Evolutionary conservation across 306 rosid genomes (phyloP).

Genomic region (Hippophae tibetana): DNA sequence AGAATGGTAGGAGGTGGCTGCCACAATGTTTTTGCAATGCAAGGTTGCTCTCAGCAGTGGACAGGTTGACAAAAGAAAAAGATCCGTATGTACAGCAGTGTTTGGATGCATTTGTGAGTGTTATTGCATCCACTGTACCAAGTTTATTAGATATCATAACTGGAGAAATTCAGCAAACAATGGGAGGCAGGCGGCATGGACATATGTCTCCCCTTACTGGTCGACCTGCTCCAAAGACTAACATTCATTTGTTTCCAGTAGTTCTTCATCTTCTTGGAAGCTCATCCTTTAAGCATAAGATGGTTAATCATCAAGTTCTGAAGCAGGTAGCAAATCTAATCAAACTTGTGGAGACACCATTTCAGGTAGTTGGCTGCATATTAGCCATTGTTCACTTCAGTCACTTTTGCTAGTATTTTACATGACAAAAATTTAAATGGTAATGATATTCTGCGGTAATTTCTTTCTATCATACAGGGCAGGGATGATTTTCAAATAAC

Average conservation of each 20-base stretch:
- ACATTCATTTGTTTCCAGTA: slow-evolving; percentile 77
- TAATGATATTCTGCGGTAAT: slow-evolving; percentile 20
- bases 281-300: slow-evolving; percentile 72
- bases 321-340: slow-evolving; percentile 74
- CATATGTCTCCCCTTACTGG: slow-evolving; percentile 62
- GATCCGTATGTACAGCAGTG: slow-evolving; percentile 68
- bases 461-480: slow-evolving; percentile 55
- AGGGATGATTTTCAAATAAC: slow-evolving; percentile 97
- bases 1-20: slow-evolving; percentile 84
- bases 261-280: slow-evolving; percentile 91
- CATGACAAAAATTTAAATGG: not conserved
- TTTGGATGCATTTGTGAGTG: slow-evolving; percentile 60
- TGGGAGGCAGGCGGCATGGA: slow-evolving; percentile 91
- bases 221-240: slow-evolving; percentile 72
- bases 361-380: slow-evolving; percentile 56
- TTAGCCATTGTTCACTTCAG: slow-evolving; percentile 6
- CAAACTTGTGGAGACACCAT: slow-evolving; percentile 69
- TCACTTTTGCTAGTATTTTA: slow-evolving; percentile 1
- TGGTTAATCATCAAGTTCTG: slow-evolving; percentile 59
- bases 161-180: slow-evolving; percentile 74
- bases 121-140: slow-evolving; percentile 68
- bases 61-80: slow-evolving; percentile 86
- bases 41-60: slow-evolving; percentile 77
- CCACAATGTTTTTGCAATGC: slow-evolving; percentile 82
- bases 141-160: slow-evolving; percentile 70